Evolutionary conservation across 78 protist genomes (phyloP).

Genomic region (Emiliania huxleyi): DNA sequence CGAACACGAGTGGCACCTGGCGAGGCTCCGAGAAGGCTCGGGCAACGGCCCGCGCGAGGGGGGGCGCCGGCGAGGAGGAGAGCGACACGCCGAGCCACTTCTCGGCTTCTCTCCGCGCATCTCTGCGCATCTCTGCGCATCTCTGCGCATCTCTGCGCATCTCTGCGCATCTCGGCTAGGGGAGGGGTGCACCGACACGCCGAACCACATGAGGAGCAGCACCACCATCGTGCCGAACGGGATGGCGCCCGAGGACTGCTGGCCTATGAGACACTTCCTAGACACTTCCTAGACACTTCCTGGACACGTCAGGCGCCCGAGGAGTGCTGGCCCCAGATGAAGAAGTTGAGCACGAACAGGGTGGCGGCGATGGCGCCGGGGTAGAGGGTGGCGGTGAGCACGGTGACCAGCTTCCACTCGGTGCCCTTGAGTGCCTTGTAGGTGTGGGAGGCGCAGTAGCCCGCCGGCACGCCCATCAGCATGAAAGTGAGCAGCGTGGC

Average conservation of each 20-base stretch:
- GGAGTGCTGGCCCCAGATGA: conserved; percentile 48
- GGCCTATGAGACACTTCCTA: conserved; percentile 50
- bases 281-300: conserved; percentile 65
- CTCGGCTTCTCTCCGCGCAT: too few species aligned
- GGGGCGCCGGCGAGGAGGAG: too few species aligned
- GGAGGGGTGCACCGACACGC: too few species aligned
- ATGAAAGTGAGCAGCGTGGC: conserved; percentile 84
- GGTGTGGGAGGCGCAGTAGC: conserved; percentile 44
- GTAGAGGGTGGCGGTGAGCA: conserved; percentile 57
- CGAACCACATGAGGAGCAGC: too few species aligned
- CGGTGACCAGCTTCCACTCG: conserved; percentile 77
- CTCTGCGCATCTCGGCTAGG: too few species aligned
- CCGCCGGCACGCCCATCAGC: conserved; percentile 74
- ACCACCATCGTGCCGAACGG: conserved; percentile 71
- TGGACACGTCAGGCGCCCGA: too few species aligned
- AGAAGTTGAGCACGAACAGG: conserved; percentile 68
- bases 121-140: too few species aligned
- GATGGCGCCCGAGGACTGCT: conserved; percentile 52
- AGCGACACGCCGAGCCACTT: too few species aligned
- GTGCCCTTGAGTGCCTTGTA: conserved; percentile 79
- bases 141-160: too few species aligned
- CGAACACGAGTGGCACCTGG: conserved; percentile 91
- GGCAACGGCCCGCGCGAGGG: too few species aligned
- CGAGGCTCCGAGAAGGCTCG: conserved; percentile 85
- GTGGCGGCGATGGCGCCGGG: conserved; percentile 64